These are phyloP conservation scores for Choiromyces venosus DNA, from an alignment of 495 filamentous ascomycete species.

Conservation along the genomic window DNA sequence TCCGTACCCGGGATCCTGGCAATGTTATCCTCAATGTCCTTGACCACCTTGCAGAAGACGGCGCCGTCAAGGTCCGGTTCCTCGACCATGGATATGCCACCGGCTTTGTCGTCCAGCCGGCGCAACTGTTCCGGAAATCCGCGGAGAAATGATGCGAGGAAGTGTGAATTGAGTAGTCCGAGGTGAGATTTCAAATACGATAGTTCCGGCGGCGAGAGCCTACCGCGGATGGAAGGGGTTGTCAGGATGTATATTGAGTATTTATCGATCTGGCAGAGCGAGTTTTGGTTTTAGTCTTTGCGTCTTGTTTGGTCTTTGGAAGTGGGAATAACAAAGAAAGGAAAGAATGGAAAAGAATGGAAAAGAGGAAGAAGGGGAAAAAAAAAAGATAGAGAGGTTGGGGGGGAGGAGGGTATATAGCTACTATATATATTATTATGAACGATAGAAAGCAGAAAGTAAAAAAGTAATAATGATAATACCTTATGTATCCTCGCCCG, in stretches of 20 bases:
- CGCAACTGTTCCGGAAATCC: slow-evolving; percentile 71
- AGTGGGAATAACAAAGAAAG: too few species aligned
- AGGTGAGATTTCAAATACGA: slow-evolving; percentile 78
- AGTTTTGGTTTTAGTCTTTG: slow-evolving; percentile 38
- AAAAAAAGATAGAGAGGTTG: neutral
- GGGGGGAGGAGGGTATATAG: neutral
- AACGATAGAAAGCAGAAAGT: too few species aligned
- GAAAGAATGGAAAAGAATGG: too few species aligned
- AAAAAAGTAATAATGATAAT: slow-evolving; percentile 12
- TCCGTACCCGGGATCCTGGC: slow-evolving; percentile 53
- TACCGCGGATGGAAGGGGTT: slow-evolving; percentile 46
- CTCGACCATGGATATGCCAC: slow-evolving; percentile 87
- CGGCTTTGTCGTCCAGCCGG: slow-evolving; percentile 81
- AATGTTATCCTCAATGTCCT: slow-evolving; percentile 48
- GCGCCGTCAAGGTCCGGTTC: slow-evolving; percentile 71
- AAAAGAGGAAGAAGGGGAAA: too few species aligned
- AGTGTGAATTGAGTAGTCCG: slow-evolving; percentile 73
- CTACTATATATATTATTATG: neutral
- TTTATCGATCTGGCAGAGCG: slow-evolving; percentile 56
- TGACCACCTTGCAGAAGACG: slow-evolving; percentile 75
- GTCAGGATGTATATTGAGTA: slow-evolving; percentile 60
- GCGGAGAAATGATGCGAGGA: slow-evolving; percentile 69
- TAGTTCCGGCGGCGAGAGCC: slow-evolving; percentile 66
- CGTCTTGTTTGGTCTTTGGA: neutral
- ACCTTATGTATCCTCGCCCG: slow-evolving; percentile 79